Evolutionary conservation across 306 rosid species (phyloP).

Genomic region (Comarum palustre): DNA sequence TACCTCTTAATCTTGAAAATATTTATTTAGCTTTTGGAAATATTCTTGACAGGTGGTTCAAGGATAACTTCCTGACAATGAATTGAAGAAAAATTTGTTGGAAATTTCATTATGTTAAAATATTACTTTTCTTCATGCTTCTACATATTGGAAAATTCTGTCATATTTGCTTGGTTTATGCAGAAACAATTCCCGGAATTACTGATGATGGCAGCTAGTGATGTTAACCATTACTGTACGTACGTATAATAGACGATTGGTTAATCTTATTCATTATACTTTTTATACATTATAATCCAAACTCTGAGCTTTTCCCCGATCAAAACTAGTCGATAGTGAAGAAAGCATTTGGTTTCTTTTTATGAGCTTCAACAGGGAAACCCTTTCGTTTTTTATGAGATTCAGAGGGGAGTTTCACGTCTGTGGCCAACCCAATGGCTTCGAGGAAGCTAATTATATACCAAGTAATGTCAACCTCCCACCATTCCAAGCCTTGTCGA

Average conservation of each 20-base stretch:
- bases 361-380: background rate
- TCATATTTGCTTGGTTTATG: slow-evolving; percentile 32
- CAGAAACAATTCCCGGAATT: slow-evolving; percentile 97
- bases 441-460: background rate
- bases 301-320: slow-evolving; percentile 9
- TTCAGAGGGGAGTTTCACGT: background rate
- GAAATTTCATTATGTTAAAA: background rate
- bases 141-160: slow-evolving; percentile 12
- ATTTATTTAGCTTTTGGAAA: background rate
- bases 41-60: background rate
- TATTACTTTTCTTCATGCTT: slow-evolving; percentile 16
- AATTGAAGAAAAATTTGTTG: background rate
- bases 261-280: no score
- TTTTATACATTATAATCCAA: no score
- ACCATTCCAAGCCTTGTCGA: slow-evolving; percentile 2
- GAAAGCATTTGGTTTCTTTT: no score
- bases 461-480: background rate
- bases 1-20: background rate
- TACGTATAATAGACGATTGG: no score
- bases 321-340: no score
- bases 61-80: background rate
- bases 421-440: background rate
- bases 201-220: slow-evolving; percentile 95
- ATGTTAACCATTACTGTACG: no score
- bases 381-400: background rate